A percentile compares a stretch with the other conserved stretches of the same genome.
Conservation (phyloP, 495 filamentous ascomycete genomes). For the Penicillium steckii region DNA sequence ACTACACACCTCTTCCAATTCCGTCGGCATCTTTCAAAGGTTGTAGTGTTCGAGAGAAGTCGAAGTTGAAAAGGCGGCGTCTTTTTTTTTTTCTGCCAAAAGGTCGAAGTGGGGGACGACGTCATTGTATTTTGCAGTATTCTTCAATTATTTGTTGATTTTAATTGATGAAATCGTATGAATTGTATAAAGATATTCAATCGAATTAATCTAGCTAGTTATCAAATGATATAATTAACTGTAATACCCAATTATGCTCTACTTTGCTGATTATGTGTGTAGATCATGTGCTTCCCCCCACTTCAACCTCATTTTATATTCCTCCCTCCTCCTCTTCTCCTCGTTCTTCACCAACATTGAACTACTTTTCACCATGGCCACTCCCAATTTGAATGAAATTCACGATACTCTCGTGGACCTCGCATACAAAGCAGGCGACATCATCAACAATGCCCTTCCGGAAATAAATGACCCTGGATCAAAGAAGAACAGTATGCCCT, state of each 20-base stretch:
- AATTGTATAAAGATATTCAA: not conserved
- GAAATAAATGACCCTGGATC: slow-evolving; percentile 58
- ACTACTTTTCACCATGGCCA: slow-evolving; percentile 9
- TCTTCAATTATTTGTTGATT: not conserved
- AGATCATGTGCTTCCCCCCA: not conserved
- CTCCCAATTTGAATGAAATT: slow-evolving; percentile 68
- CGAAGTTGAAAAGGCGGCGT: not conserved
- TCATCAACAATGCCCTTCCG: slow-evolving; percentile 76
- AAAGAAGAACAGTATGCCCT: slow-evolving; percentile 78
- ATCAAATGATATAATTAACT: not conserved
- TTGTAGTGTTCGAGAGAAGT: not conserved
- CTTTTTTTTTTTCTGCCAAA: slow-evolving; percentile 17
- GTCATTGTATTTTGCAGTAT: slow-evolving; percentile 11
- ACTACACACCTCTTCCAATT: slow-evolving; percentile 73
- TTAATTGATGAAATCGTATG: too few species aligned
- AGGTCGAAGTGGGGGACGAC: slow-evolving; percentile 23
- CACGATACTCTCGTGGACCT: slow-evolving; percentile 75
- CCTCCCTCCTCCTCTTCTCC: not conserved
- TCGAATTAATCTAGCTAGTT: not conserved
- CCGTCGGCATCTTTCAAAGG: slow-evolving; percentile 64
- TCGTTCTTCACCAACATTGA: not conserved
- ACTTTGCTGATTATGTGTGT: too few species aligned
- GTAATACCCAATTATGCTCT: too few species aligned
- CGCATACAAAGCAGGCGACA: slow-evolving; percentile 75
- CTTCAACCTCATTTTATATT: not conserved